Base-by-base conservation (phyloP, 148 eudicot genomes). In the Nepenthes mirabilis region DNA sequence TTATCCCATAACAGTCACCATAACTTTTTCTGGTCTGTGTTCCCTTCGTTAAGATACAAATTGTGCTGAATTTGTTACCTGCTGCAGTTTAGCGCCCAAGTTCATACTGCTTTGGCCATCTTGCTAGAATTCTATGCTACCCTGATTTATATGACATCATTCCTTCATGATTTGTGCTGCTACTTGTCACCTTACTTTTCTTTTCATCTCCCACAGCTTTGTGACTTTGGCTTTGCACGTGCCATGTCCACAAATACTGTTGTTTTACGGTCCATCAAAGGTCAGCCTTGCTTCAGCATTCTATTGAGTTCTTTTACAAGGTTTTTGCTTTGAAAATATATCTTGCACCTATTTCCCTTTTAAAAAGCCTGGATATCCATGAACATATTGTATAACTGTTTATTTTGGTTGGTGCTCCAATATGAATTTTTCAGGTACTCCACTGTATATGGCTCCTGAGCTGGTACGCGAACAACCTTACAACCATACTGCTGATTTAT, bases 371-470 rank as follows among this genome's bases (percentile, higher is more conserved):
- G 3, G n/a, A 5, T 45, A 23, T 23, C 37, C 40, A 40, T 59
- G 55, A 11, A 10, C 33, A 53, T n/a, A 37, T 43, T 9, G 14
- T 5, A 8, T 11, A 45, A 52, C 33, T 63, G 1, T 48, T 23
- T 60, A 49, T 14, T 9, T 36, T 14, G 10, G 47, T 65, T 1
- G 9, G 5, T 50, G 36, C 13, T 63, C 33, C 34, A n/a, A 54
- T 59, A 35, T 36, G 12, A 2, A 65, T 55, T 49, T 50, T 65
- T 61, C 70, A 94, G 99, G 99, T 53, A 94, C 99, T 74, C 99
- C 99, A 51, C 72, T 94, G 59, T 94, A 94, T 76, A 94, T 94
- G 99, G 99, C 99, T 74, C 99, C 99, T 37, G 99, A 94, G 79
- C 79, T 94, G 60, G 99, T 94, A 60, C 87, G 97, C 48, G 99